Conservation (phyloP, 345 rosid species). For the Aethionema arabicum region DNA sequence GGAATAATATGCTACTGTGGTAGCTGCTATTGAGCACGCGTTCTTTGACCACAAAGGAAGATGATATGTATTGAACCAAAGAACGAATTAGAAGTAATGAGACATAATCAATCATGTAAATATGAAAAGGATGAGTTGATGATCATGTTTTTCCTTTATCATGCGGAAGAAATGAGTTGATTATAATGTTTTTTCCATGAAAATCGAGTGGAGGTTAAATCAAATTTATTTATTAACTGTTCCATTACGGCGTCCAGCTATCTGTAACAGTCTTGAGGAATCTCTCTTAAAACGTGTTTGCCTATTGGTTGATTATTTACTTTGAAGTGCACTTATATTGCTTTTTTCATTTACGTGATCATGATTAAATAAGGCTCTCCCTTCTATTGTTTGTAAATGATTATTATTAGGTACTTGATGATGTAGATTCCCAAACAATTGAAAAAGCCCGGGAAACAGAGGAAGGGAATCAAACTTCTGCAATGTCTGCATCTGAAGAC, state of each 20-base stretch:
- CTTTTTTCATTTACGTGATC: slow-evolving; percentile 12
- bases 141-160: background rate
- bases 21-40: background rate
- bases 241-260: background rate
- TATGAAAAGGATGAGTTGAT: background rate
- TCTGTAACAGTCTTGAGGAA: background rate
- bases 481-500: slow-evolving; percentile 34
- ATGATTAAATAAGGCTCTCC: background rate
- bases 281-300: background rate
- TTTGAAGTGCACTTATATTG: slow-evolving; percentile 2
- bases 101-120: background rate
- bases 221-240: background rate
- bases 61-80: slow-evolving; percentile 5
- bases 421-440: slow-evolving; percentile 8
- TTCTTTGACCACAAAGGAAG: background rate
- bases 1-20: background rate
- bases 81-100: background rate
- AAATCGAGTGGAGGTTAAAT: background rate
- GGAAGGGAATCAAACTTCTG: slow-evolving; percentile 41
- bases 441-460: slow-evolving; percentile 22
- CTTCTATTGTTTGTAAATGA: background rate
- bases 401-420: slow-evolving; percentile 16
- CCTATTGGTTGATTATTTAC: background rate
- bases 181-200: background rate
- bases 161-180: background rate